Evolutionary conservation across 306 rosid species (phyloP).

Genomic region (Cucurbita pepo): DNA sequence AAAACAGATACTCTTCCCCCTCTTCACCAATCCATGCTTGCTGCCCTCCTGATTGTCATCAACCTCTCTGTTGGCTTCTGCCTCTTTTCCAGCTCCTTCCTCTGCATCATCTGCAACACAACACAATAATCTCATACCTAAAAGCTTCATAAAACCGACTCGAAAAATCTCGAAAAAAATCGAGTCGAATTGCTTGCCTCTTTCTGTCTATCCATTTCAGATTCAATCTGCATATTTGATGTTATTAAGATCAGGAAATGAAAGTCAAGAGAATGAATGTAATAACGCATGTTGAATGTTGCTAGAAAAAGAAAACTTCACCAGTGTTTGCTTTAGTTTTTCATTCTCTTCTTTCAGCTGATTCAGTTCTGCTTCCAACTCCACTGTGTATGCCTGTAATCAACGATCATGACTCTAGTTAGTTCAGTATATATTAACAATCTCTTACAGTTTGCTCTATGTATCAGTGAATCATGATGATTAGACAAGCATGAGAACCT

Average conservation of each 20-base stretch:
- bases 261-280: not conserved
- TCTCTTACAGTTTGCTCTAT: too few relatives aligned
- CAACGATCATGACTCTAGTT: not conserved
- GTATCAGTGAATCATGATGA: too few relatives aligned
- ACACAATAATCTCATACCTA: not conserved
- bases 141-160: not conserved
- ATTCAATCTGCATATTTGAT: slow-evolving; percentile 28
- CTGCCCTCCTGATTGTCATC: slow-evolving; percentile 34
- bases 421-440: too few relatives aligned
- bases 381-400: slow-evolving; percentile 63
- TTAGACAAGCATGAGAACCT: slow-evolving; percentile 15
- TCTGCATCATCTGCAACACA: slow-evolving; percentile 15
- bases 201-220: slow-evolving; percentile 29
- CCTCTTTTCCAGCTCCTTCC: slow-evolving; percentile 19
- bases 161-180: not conserved
- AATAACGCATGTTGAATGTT: not conserved
- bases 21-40: slow-evolving; percentile 37
- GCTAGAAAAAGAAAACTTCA: not conserved
- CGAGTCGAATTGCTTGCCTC: slow-evolving; percentile 18
- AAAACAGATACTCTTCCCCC: not conserved
- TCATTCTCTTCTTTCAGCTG: slow-evolving; percentile 43
- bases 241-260: slow-evolving; percentile 1
- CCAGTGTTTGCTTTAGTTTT: slow-evolving; percentile 42
- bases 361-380: slow-evolving; percentile 49
- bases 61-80: slow-evolving; percentile 27